A percentile compares a stretch with the other conserved stretches of the same genome.
Conservation (phyloP, 1,139 yeast genomes). For the Starmera stellimalicola region DNA sequence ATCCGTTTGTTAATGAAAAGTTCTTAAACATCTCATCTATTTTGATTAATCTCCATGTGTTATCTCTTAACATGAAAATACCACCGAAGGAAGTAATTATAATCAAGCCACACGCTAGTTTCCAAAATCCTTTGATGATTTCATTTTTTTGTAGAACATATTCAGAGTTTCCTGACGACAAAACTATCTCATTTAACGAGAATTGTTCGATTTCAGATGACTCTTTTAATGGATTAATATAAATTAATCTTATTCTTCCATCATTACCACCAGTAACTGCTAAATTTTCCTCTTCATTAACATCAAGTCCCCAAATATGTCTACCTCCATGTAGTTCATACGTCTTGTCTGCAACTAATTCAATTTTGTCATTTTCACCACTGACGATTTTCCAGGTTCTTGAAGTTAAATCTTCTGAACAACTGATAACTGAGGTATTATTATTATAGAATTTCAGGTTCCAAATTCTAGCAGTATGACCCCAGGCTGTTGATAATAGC, state of each 20-base stretch:
- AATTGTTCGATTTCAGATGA: constrained; percentile 22
- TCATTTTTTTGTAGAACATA: constrained; percentile 36
- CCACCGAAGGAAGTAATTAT: constrained; percentile 59
- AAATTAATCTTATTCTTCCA: constrained; percentile 63
- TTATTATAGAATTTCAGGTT: constrained; percentile 48
- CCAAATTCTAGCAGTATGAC: constrained; percentile 95
- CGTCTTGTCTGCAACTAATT: constrained; percentile 34
- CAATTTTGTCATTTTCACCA: constrained; percentile 12
- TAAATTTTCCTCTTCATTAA: constrained; percentile 34
- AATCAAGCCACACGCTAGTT: constrained; percentile 36
- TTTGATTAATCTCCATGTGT: constrained; percentile 25
- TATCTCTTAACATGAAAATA: constrained; percentile 28
- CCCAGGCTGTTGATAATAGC: constrained; percentile 80
- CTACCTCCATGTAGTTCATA: constrained; percentile 73
- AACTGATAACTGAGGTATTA: constrained; percentile 39
- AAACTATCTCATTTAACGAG: constrained; percentile 24
- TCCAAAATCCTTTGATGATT: constrained; percentile 51
- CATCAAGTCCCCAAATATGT: constrained; percentile 79
- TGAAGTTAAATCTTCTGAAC: constrained; percentile 88
- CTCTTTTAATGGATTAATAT: constrained; percentile 27
- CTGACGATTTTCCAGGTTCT: constrained; percentile 53
- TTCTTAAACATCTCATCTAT: constrained; percentile 30
- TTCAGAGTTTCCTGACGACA: constrained; percentile 17
- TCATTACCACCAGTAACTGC: constrained; percentile 87
- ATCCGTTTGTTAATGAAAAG: constrained; percentile 44